A percentile compares a stretch with the other conserved stretches of the same genome.
Evolutionary conservation across 1,284 basidiomycete species (phyloP).

Genomic region (Microbotryum intermedium): DNA sequence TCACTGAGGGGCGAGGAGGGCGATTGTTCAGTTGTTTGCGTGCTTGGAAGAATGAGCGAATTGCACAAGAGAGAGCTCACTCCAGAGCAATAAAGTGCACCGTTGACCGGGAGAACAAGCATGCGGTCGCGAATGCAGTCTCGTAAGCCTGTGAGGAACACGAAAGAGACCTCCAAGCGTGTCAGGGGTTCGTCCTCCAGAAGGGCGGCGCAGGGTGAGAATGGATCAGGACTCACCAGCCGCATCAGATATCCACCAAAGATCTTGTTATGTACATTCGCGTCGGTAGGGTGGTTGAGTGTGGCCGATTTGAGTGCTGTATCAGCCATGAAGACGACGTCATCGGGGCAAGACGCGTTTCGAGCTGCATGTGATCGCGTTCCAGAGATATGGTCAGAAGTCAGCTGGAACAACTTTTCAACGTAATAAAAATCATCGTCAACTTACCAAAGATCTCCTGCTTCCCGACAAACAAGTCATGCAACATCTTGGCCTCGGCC

Average conservation of each 20-base stretch:
- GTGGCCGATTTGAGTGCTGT: slow-evolving; percentile 25
- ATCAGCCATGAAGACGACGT: slow-evolving; percentile 33
- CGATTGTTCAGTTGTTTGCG: neutral
- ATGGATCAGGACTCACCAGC: neutral
- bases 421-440: too few relatives aligned
- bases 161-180: too few relatives aligned
- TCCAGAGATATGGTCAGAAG: too few relatives aligned
- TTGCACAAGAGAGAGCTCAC: slow-evolving; percentile 2
- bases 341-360: slow-evolving; percentile 12
- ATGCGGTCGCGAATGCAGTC: slow-evolving; percentile 38
- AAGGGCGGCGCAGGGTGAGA: neutral
- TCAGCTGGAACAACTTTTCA: neutral
- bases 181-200: neutral
- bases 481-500: slow-evolving; percentile 36
- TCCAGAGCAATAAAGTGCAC: slow-evolving; percentile 40
- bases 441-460: slow-evolving; percentile 3
- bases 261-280: slow-evolving; percentile 27
- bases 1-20: slow-evolving; percentile 14
- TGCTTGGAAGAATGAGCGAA: neutral
- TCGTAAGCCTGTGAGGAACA: slow-evolving; percentile 37
- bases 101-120: slow-evolving; percentile 35
- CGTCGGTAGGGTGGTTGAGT: slow-evolving; percentile 32
- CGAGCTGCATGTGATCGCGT: slow-evolving; percentile 1
- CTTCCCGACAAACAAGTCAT: slow-evolving; percentile 34
- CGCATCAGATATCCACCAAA: slow-evolving; percentile 29